Conservation (phyloP, 2,329 filamentous ascomycete species). For the Aaosphaeria pasadenensis region DNA sequence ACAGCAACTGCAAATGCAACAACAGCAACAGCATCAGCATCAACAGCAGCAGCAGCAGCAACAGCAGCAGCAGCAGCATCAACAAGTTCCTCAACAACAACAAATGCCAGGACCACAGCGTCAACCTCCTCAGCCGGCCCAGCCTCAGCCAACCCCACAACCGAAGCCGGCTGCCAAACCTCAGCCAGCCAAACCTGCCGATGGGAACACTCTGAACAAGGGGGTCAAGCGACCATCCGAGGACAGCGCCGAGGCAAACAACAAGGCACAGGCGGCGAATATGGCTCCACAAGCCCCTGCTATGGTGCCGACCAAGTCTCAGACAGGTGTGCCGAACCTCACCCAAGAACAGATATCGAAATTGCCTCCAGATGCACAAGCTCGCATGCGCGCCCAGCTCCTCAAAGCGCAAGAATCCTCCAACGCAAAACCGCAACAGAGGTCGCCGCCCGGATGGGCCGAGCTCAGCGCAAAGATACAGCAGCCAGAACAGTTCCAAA, state of each 20-base stretch:
- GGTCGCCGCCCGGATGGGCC: slow-evolving; percentile 15
- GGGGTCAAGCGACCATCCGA: slow-evolving; percentile 39
- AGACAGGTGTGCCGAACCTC: slow-evolving; percentile 23
- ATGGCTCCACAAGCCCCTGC: slow-evolving; percentile 32
- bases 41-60: slow-evolving; percentile 4
- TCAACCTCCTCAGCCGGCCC: slow-evolving; percentile 18
- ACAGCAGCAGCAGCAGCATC: slow-evolving; percentile 9
- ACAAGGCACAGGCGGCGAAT: slow-evolving; percentile 4
- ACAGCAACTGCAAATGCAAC: slow-evolving; percentile 7
- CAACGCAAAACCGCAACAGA: slow-evolving; percentile 21
- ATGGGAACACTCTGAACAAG: slow-evolving; percentile 16
- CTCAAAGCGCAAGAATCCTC: slow-evolving; percentile 30
- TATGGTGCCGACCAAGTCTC: slow-evolving; percentile 32
- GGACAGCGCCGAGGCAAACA: slow-evolving; percentile 32
- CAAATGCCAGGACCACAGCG: slow-evolving; percentile 20
- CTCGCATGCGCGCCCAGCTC: slow-evolving; percentile 28
- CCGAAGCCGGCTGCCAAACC: slow-evolving; percentile 17
- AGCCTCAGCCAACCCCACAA: slow-evolving; percentile 16
- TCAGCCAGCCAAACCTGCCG: slow-evolving; percentile 12
- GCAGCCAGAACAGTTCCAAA: slow-evolving; percentile 23
- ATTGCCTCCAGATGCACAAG: slow-evolving; percentile 30
- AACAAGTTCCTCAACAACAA: slow-evolving; percentile 6
- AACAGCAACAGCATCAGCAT: slow-evolving; percentile 1
- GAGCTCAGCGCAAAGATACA: slow-evolving; percentile 23
- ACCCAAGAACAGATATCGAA: slow-evolving; percentile 34